Evolutionary conservation across 495 filamentous ascomycete species (phyloP).

Genomic region (Lophium mytilinum): DNA sequence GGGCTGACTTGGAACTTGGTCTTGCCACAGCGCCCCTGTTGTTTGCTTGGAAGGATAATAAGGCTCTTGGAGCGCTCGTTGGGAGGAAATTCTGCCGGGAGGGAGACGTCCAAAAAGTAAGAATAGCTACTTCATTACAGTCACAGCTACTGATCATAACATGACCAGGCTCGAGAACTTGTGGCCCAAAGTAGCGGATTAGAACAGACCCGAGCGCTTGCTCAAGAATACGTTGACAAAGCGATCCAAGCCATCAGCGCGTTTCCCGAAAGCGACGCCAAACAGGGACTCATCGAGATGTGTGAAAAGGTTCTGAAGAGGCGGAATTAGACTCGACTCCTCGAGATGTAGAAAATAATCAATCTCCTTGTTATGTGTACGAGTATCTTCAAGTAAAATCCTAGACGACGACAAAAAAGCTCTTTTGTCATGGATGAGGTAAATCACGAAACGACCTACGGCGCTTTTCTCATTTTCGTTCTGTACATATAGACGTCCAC

Average conservation of each 20-base stretch:
- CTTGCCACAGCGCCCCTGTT: slow-evolving; percentile 91
- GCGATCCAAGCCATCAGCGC: slow-evolving; percentile 71
- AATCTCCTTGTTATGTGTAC: no score
- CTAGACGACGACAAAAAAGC: no score
- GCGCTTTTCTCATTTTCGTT: no score
- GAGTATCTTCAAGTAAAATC: no score
- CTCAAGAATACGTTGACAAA: slow-evolving; percentile 81
- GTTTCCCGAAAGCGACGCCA: slow-evolving; percentile 90
- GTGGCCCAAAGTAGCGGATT: slow-evolving; percentile 78
- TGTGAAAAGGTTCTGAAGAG: slow-evolving; percentile 84
- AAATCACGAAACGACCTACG: no score
- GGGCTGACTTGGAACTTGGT: slow-evolving; percentile 87
- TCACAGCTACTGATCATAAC: no score
- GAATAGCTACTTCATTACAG: slow-evolving; percentile 8
- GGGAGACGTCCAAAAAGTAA: slow-evolving; percentile 76
- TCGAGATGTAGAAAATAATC: not conserved
- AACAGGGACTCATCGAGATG: slow-evolving; percentile 84
- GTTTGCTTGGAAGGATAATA: slow-evolving; percentile 90
- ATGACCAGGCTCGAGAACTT: slow-evolving; percentile 65
- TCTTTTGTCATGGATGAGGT: no score
- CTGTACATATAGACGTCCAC: no score
- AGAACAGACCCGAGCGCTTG: slow-evolving; percentile 79
- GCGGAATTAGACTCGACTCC: slow-evolving; percentile 52
- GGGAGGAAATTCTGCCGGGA: slow-evolving; percentile 78
- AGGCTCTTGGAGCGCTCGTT: slow-evolving; percentile 77